A percentile compares a stretch with the other conserved stretches of the same genome.
Conservation (phyloP, 306 rosid genomes). For the Ormosia semicastrata region DNA sequence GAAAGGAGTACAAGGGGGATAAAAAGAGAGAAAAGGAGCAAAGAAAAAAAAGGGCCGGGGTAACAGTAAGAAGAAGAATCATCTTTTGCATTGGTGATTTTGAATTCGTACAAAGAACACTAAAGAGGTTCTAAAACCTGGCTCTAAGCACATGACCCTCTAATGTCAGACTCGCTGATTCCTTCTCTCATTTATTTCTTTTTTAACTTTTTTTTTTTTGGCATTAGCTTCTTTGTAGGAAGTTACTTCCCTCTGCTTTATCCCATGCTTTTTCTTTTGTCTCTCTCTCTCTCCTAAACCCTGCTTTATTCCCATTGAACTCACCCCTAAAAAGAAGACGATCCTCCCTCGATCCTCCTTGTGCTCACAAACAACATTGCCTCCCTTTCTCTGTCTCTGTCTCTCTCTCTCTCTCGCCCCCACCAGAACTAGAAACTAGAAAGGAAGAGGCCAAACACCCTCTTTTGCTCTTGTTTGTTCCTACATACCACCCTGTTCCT, state of each 20-base stretch:
- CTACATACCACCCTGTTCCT: conserved; percentile 49
- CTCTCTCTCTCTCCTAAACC: conserved; percentile 28
- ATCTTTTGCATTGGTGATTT: conserved; percentile 66
- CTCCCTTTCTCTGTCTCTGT: conserved; percentile 39
- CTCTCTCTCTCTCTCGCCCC: conserved; percentile 42
- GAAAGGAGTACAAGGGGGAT: conserved; percentile 33
- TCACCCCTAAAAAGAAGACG: conserved; percentile 79
- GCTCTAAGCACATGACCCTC: conserved; percentile 91
- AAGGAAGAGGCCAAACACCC: conserved; percentile 73
- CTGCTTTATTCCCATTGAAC: conserved; percentile 88
- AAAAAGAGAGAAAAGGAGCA: conserved; percentile 40
- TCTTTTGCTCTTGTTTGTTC: conserved; percentile 77
- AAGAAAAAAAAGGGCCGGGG: conserved; percentile 18
- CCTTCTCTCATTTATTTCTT: conserved; percentile 53
- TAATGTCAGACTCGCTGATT: conserved; percentile 78
- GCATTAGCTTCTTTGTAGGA: conserved; percentile 82
- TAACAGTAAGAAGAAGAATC: conserved; percentile 72
- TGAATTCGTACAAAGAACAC: conserved; percentile 62
- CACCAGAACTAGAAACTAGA: conserved; percentile 27
- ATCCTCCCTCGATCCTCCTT: conserved; percentile 80
- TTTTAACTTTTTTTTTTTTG: conserved; percentile 30
- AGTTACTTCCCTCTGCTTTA: conserved; percentile 85
- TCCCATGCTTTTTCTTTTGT: conserved; percentile 48
- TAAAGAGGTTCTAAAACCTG: conserved; percentile 56
- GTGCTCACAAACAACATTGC: conserved; percentile 65